phyloP scores from a whole-genome alignment of 2,329 filamentous ascomycete species.

The Pseudogymnoascus sp. region DNA sequence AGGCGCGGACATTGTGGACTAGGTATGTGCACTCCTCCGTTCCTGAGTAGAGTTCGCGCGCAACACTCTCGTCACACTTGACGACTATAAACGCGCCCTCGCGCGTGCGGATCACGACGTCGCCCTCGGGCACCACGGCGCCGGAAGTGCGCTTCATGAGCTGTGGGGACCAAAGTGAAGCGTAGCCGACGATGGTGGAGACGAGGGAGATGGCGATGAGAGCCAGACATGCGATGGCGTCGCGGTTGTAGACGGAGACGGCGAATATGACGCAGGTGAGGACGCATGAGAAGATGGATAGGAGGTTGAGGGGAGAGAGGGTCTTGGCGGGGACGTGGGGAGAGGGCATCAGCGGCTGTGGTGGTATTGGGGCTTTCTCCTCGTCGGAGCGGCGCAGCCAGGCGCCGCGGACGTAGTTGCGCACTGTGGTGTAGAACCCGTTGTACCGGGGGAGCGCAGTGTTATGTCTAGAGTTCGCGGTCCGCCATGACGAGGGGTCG shows the following conservation, averaged over 20 bases:
- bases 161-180: constrained; percentile 50
- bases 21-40: constrained; percentile 54
- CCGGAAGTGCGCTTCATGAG: constrained; percentile 45
- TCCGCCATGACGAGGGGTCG: background rate
- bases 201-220: constrained; percentile 45
- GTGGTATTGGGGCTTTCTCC: background rate
- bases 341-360: constrained; percentile 26
- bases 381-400: background rate
- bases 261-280: constrained; percentile 43
- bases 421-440: background rate
- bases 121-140: constrained; percentile 40
- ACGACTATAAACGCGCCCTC: constrained; percentile 54
- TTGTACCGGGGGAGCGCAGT: background rate
- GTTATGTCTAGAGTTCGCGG: background rate
- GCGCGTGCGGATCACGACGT: constrained; percentile 55
- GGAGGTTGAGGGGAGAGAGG: constrained; percentile 46
- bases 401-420: background rate
- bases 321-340: constrained; percentile 42
- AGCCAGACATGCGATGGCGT: constrained; percentile 46
- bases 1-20: constrained; percentile 36
- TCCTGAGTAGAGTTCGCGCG: constrained; percentile 55
- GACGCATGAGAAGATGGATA: constrained; percentile 45
- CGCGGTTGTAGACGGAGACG: constrained; percentile 36
- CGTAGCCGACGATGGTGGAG: constrained; percentile 48
- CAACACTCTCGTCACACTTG: constrained; percentile 51